Conservation (phyloP, 2,329 filamentous ascomycete species). For the Stagonosporopsis cucurbitacearum region DNA sequence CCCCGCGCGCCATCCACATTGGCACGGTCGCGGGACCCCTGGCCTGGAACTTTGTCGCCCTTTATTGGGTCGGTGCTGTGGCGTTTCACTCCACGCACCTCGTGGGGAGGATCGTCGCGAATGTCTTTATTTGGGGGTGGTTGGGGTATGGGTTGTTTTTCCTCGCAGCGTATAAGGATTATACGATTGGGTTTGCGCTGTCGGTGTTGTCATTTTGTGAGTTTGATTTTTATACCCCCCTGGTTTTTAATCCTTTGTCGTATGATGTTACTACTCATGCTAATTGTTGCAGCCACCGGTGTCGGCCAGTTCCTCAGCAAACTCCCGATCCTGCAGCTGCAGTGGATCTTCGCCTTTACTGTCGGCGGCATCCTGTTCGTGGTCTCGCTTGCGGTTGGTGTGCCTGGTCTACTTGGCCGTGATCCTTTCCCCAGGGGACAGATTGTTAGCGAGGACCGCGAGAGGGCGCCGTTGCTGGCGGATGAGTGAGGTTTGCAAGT, state of each 20-base stretch:
- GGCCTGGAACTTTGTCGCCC: constrained; percentile 83
- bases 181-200: constrained; percentile 79
- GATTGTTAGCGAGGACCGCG: constrained; percentile 57
- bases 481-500: constrained; percentile 23
- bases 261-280: constrained; percentile 28
- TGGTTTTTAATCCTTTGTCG: too few relatives aligned
- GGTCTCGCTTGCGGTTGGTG: constrained; percentile 67
- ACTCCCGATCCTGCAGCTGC: constrained; percentile 75
- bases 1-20: constrained; percentile 76
- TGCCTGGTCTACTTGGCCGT: constrained; percentile 68
- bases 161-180: constrained; percentile 74
- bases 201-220: constrained; percentile 73
- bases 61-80: constrained; percentile 89
- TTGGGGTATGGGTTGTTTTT: constrained; percentile 79
- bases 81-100: constrained; percentile 72
- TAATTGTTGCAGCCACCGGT: constrained; percentile 63
- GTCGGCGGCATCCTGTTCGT: constrained; percentile 80
- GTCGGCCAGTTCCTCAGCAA: constrained; percentile 77
- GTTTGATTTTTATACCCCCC: too few relatives aligned
- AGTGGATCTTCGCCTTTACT: constrained; percentile 91
- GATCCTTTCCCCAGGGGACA: constrained; percentile 59
- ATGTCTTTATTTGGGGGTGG: constrained; percentile 87
- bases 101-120: constrained; percentile 79
- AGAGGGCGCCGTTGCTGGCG: constrained; percentile 61
- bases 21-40: constrained; percentile 78